phyloP scores from a whole-genome alignment of 2,329 filamentous ascomycete genomes.

The Tothia fuscella region DNA sequence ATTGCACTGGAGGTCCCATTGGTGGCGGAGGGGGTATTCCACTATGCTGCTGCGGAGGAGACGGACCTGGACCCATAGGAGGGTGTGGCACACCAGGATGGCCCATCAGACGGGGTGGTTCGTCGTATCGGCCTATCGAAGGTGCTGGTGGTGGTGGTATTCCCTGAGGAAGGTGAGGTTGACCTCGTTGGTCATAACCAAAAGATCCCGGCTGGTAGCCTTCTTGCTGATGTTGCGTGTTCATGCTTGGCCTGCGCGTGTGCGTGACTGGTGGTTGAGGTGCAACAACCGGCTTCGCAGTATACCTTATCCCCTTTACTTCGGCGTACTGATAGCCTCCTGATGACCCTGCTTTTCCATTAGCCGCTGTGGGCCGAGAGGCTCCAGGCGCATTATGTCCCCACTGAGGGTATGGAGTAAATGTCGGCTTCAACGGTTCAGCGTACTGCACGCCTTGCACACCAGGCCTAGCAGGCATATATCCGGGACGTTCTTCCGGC shows the following conservation, averaged over 20 bases:
- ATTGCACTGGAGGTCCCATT: conserved; percentile 1
- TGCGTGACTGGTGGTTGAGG: conserved; percentile 6
- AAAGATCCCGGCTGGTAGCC: neutral
- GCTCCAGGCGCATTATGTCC: conserved; percentile 12
- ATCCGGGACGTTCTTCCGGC: conserved; percentile 12
- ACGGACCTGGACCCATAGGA: neutral
- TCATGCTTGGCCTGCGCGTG: conserved; percentile 12
- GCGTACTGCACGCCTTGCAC: neutral
- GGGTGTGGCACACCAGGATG: too few species aligned
- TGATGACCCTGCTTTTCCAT: conserved; percentile 10
- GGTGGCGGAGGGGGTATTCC: conserved; percentile 8
- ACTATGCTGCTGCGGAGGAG: neutral
- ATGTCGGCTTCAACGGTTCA: neutral
- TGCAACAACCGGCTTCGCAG: conserved; percentile 24
- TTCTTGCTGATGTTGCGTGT: conserved; percentile 2
- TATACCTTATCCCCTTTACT: conserved; percentile 31
- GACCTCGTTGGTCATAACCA: neutral
- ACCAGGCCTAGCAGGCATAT: conserved; percentile 12
- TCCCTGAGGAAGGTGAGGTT: neutral
- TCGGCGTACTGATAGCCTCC: conserved; percentile 28
- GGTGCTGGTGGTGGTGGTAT: neutral
- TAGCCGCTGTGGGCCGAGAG: neutral
- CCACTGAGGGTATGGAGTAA: conserved; percentile 7
- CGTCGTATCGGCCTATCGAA: neutral
- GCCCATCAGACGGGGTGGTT: conserved; percentile 6